Conservation (phyloP, 2,329 filamentous ascomycete species). For the Colletotrichum limetticola region DNA sequence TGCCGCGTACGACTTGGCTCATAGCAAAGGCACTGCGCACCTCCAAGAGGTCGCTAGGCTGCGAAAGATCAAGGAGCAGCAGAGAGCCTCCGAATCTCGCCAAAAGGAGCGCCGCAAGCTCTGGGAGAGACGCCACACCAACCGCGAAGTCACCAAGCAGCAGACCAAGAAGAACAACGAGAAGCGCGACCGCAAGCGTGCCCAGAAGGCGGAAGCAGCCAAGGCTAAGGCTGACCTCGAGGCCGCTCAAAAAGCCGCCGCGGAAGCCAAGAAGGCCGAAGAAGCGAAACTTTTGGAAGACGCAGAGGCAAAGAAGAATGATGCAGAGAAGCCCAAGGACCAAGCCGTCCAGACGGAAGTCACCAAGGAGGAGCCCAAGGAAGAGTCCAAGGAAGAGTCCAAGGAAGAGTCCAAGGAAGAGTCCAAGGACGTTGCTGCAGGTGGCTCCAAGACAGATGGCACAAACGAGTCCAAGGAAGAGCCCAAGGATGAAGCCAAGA, state of each 20-base stretch:
- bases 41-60: conserved; percentile 61
- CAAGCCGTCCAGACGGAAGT: conserved; percentile 32
- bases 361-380: conserved; percentile 1
- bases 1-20: conserved; percentile 68
- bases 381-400: background rate
- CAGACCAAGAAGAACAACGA: conserved; percentile 52
- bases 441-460: background rate
- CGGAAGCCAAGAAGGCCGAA: conserved; percentile 38
- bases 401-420: background rate
- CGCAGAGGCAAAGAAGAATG: conserved; percentile 43
- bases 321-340: conserved; percentile 21
- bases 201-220: conserved; percentile 33
- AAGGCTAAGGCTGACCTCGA: conserved; percentile 33
- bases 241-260: conserved; percentile 37
- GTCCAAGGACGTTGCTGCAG: background rate
- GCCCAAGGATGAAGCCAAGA: conserved; percentile 27
- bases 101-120: conserved; percentile 57
- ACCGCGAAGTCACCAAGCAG: conserved; percentile 52
- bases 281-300: conserved; percentile 36
- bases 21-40: conserved; percentile 65
- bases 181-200: conserved; percentile 44
- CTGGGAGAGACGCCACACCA: conserved; percentile 61
- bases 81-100: conserved; percentile 59
- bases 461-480: conserved; percentile 14
- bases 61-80: conserved; percentile 59